phyloP scores from a whole-genome alignment of 495 filamentous ascomycete genomes.

The Penicillium malachiteum region DNA sequence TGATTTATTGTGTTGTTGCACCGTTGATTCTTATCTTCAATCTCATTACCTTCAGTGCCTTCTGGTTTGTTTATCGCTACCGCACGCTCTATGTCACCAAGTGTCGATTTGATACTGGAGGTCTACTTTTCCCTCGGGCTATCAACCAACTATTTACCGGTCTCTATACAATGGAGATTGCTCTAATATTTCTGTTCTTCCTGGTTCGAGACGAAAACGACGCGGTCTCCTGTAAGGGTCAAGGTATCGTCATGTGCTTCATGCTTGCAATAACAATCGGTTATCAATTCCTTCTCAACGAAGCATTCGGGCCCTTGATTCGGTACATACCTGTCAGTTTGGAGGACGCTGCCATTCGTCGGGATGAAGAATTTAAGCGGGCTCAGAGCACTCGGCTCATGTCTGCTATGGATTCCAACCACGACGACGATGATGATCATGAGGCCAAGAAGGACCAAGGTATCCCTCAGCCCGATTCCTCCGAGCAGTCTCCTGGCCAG shows the following conservation, averaged over 20 bases:
- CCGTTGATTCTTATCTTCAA: slow-evolving; percentile 93
- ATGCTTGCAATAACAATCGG: slow-evolving; percentile 65
- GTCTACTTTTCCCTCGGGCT: slow-evolving; percentile 85
- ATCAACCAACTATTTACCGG: slow-evolving; percentile 97
- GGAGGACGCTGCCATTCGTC: slow-evolving; percentile 87
- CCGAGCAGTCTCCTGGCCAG: slow-evolving; percentile 34
- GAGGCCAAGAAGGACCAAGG: slow-evolving; percentile 43
- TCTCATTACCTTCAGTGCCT: slow-evolving; percentile 86
- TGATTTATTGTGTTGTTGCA: slow-evolving; percentile 89
- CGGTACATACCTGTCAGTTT: slow-evolving; percentile 91
- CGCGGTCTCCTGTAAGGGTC: slow-evolving; percentile 65
- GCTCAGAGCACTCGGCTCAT: slow-evolving; percentile 64
- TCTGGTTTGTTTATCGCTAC: slow-evolving; percentile 96
- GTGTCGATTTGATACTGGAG: slow-evolving; percentile 88
- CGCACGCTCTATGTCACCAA: slow-evolving; percentile 95
- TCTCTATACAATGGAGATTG: slow-evolving; percentile 92
- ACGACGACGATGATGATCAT: slow-evolving; percentile 14
- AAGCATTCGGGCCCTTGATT: slow-evolving; percentile 80
- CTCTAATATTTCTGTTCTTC: slow-evolving; percentile 89
- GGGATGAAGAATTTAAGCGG: slow-evolving; percentile 83
- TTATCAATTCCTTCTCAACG: slow-evolving; percentile 80
- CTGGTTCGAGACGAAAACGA: slow-evolving; percentile 64
- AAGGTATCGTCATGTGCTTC: slow-evolving; percentile 89
- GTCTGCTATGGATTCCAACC: slow-evolving; percentile 40
- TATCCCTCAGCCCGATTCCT: slow-evolving; percentile 41